Base-by-base conservation (phyloP, 495 filamentous ascomycete genomes). In the Neurospora intermedia region DNA sequence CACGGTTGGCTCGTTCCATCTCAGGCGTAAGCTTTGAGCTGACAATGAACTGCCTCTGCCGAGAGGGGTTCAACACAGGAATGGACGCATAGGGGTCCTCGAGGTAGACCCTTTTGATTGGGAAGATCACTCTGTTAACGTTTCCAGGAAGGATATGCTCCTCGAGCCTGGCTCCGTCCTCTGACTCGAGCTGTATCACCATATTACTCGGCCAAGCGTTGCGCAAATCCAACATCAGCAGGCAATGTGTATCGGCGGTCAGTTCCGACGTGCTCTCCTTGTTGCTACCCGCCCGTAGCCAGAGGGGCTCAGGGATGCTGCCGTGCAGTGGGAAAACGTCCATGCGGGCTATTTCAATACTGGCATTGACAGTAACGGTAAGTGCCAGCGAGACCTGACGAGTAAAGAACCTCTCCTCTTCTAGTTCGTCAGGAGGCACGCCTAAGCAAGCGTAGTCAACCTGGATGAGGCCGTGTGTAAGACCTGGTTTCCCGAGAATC, bases 311-410 rank as follows among this genome's bases (percentile, higher is more conserved):
- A 18, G 86, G 86, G 41, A 90, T 80, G 72, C 78, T 78, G 8
- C 86, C 82, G 39, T 83, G 82, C 9, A 97, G 87, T 8, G 94
- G 92, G 1, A 96, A 79, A 43, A 96, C 85, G 79, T 97, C 94
- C 75, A 92, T 89, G 31, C 91, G 88, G 54, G 89, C 86, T 18
- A 97, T 83, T 74, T 96, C 92, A 23, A 97, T 85, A 77, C 92
- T 94, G 15, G 94, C 92, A 79, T 97, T 97, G 45, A 98, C 94
- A 5, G 94, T 97, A 27, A 97, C 87, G 0, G 92, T 93, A 70
- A 98, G 81, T 10, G 93, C 93, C 46, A 97, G 85, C 45, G 90
- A 90, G 31, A 97, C 83, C 75, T 95, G 91, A 69, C 94, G 88
- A 18, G 95, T 97, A 77, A 93, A 94, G 76, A 97, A 96, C 39